Evolutionary conservation across 2,329 filamentous ascomycete genomes (phyloP).

Genomic region (Phaeosphaeriaceae sp.): DNA sequence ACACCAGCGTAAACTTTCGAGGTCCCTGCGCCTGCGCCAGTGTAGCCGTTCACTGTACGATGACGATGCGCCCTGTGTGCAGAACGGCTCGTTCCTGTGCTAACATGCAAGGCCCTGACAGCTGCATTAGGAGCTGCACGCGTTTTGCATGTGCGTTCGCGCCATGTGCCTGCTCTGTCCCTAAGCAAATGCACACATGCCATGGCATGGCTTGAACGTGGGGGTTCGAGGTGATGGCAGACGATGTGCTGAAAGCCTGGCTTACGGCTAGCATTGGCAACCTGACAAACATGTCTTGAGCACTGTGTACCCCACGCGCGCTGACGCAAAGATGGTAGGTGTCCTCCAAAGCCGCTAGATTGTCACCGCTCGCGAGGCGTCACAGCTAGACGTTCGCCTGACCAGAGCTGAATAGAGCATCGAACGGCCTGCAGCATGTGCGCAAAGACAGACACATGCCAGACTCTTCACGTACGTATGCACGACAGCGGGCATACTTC

Average conservation of each 20-base stretch:
- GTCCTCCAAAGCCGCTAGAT: background rate
- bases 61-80: conserved; percentile 13
- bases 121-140: conserved; percentile 7
- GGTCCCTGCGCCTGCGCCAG: conserved; percentile 1
- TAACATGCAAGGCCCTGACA: conserved; percentile 11
- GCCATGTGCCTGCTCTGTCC: conserved; percentile 7
- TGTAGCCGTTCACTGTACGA: conserved; percentile 8
- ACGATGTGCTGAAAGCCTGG: conserved; percentile 5
- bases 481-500: background rate
- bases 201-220: conserved; percentile 8
- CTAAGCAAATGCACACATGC: background rate
- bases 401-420: conserved; percentile 1
- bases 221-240: conserved; percentile 5
- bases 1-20: conserved; percentile 2
- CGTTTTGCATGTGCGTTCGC: conserved; percentile 16
- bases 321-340: background rate
- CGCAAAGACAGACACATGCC: background rate
- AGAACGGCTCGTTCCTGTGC: conserved; percentile 20
- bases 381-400: background rate
- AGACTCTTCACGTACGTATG: background rate
- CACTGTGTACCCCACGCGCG: background rate
- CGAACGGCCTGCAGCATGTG: background rate
- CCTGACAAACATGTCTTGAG: background rate
- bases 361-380: background rate
- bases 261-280: background rate